Percentiles rank a stretch among this genome's conserved stretches.
Evolutionary conservation across 768 basidiomycete genomes (phyloP).

Genomic region (Boletus bicolor): DNA sequence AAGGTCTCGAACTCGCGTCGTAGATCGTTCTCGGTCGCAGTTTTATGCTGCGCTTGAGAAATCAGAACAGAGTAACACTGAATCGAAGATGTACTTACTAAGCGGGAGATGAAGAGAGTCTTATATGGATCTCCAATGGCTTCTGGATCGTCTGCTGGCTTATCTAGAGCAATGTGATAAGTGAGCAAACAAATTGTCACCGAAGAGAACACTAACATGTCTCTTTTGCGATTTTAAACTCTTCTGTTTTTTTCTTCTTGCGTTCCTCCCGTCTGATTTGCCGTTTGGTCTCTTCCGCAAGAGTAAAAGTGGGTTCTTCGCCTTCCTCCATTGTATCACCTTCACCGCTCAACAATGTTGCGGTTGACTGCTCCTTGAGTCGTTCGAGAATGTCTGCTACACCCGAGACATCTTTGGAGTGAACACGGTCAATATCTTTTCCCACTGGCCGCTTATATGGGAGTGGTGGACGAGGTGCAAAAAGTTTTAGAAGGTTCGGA

Average conservation of each 20-base stretch:
- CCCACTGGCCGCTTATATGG: slow-evolving; percentile 85
- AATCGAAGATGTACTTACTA: slow-evolving; percentile 47
- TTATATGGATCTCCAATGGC: slow-evolving; percentile 98
- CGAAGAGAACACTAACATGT: slow-evolving; percentile 60
- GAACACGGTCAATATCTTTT: slow-evolving; percentile 74
- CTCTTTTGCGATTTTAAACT: slow-evolving; percentile 78
- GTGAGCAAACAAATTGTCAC: background rate
- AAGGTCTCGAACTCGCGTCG: slow-evolving; percentile 94
- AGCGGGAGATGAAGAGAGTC: slow-evolving; percentile 91
- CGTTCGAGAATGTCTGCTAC: slow-evolving; percentile 72
- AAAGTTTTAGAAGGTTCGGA: slow-evolving; percentile 94
- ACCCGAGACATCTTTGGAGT: slow-evolving; percentile 65
- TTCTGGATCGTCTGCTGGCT: slow-evolving; percentile 87
- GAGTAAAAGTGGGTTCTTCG: slow-evolving; percentile 76
- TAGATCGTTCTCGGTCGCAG: slow-evolving; percentile 86
- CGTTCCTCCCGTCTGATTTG: slow-evolving; percentile 75
- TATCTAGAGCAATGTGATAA: slow-evolving; percentile 53
- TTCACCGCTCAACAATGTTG: slow-evolving; percentile 56
- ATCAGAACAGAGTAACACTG: slow-evolving; percentile 9
- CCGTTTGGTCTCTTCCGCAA: slow-evolving; percentile 79
- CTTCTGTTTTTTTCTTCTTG: slow-evolving; percentile 71
- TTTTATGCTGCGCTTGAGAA: slow-evolving; percentile 66
- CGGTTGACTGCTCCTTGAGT: slow-evolving; percentile 76
- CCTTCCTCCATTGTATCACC: slow-evolving; percentile 78
- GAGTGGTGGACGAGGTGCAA: slow-evolving; percentile 88